phyloP scores from a whole-genome alignment of 805 yeast species.

The Tetrapisispora nanseiensis region DNA sequence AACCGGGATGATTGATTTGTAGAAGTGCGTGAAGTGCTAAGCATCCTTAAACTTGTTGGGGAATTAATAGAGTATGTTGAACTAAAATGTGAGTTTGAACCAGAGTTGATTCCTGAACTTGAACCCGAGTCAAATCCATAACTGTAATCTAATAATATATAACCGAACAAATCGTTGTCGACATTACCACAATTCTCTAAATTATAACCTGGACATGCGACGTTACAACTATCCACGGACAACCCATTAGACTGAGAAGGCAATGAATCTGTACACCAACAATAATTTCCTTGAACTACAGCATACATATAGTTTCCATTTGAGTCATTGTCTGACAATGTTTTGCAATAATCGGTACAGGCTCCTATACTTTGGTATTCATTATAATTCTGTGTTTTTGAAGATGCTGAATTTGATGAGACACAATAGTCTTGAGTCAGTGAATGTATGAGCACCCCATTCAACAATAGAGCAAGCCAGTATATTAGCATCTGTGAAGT shows the following conservation, averaged over 20 bases:
- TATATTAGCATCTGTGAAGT: background rate
- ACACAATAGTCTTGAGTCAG: conserved; percentile 8
- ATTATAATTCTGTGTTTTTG: conserved; percentile 2
- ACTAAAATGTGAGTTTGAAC: background rate
- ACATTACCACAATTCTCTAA: conserved; percentile 20
- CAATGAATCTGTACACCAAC: conserved; percentile 21
- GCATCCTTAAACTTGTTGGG: conserved; percentile 2
- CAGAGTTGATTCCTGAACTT: too few relatives aligned
- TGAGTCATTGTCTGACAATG: background rate
- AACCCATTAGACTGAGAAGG: conserved; percentile 11
- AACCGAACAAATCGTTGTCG: conserved; percentile 15
- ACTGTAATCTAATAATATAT: conserved; percentile 12
- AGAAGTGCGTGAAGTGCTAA: background rate
- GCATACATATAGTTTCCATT: conserved; percentile 14
- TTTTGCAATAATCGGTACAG: conserved; percentile 2
- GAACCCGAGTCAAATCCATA: conserved; percentile 6
- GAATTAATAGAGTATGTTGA: background rate
- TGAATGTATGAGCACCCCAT: background rate
- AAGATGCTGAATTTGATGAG: conserved; percentile 8
- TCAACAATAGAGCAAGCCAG: too few relatives aligned
- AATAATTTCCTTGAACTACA: conserved; percentile 16
- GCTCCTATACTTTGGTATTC: conserved; percentile 6
- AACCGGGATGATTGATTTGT: too few relatives aligned
- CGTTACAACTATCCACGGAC: conserved; percentile 13
- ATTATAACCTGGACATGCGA: conserved; percentile 21